phyloP scores from a whole-genome alignment of 768 basidiomycete species.

The Boletus rubescentipes region DNA sequence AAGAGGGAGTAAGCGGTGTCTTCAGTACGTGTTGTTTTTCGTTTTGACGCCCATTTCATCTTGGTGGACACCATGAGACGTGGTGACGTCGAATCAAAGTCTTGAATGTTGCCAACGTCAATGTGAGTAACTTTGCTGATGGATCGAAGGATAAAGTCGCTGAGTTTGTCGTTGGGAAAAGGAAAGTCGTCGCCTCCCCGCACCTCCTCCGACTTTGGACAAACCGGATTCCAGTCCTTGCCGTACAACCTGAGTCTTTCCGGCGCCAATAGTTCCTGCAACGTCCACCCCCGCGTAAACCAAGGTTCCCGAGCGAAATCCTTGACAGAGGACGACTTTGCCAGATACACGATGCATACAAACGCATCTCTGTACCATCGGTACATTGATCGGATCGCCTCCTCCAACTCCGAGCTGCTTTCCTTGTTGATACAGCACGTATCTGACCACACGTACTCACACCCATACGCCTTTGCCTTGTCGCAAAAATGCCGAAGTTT shows the following conservation, averaged over 20 bases:
- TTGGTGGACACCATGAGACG: constrained; percentile 9
- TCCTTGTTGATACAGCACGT: constrained; percentile 21
- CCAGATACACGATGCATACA: constrained; percentile 15
- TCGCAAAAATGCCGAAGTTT: constrained; percentile 16
- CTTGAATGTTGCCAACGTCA: background rate
- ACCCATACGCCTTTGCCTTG: constrained; percentile 13
- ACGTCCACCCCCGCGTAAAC: constrained; percentile 16
- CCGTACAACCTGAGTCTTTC: constrained; percentile 4
- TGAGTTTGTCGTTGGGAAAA: constrained; percentile 13
- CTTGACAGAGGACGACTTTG: background rate
- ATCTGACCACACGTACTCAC: constrained; percentile 23
- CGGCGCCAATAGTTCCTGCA: constrained; percentile 15
- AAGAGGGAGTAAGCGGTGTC: constrained; percentile 11
- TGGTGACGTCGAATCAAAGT: constrained; percentile 3
- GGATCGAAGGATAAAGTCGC: background rate
- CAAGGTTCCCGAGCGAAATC: constrained; percentile 5
- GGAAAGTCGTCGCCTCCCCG: constrained; percentile 3
- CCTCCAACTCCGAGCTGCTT: constrained; percentile 12
- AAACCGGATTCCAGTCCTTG: constrained; percentile 12
- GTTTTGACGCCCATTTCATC: constrained; percentile 17
- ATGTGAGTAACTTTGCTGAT: constrained; percentile 7
- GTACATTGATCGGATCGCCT: constrained; percentile 15
- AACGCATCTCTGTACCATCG: constrained; percentile 14
- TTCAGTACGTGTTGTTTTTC: constrained; percentile 10
- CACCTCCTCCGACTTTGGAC: background rate